Base-by-base conservation (phyloP, 2,329 filamentous ascomycete species). In the Fusarium tjaetaba region DNA sequence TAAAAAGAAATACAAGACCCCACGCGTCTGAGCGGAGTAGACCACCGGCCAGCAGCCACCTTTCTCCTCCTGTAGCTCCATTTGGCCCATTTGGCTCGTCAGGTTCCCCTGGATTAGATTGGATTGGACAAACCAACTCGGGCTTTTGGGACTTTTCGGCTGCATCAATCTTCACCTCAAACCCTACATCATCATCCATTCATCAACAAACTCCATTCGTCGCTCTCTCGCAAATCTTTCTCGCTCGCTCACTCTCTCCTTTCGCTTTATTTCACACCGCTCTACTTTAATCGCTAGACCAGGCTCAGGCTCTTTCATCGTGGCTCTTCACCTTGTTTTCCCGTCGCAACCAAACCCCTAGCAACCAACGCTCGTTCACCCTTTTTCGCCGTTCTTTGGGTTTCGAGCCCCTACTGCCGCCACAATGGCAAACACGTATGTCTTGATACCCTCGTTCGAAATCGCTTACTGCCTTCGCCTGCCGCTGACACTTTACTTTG, bases 381-480 rank as follows among this genome's bases (percentile, higher is more conserved):
- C 63, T 74, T 70, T 70, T 59, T 53, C 61, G 55, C 52, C 70
- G 53, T 58, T 65, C 62, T 46, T 38, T 51, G 68, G 77, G 74
- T 72, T 68, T 68, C 41, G 63, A 70, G 70, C 64, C 76, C 64
- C 64, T 59, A 60, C 66, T 66, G 61, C 71, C 65, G 68, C 61
- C 65, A 78, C 65, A 68, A 81, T 81, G 79, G 79, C 76, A 39
- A 76, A 76, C 68, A 78, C 78, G 80, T 81, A 64, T 76, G 80
- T 76, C n/a, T 32, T 46, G 32, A 30, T 53, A 15, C 41, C 49
- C 48, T 34, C 51, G 24, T n/a, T 63, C n/a, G 36, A 52, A n/a
- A 34, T 30, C 41, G 20, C n/a, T 26, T n/a, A 14, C 32, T 51
- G 30, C 48, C 32, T 39, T 32, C 34, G 16, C 41, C 49, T 39